These are phyloP conservation scores for Vanrija sp. DNA, from an alignment of 1,284 basidiomycete genomes.

Conservation along the genomic window DNA sequence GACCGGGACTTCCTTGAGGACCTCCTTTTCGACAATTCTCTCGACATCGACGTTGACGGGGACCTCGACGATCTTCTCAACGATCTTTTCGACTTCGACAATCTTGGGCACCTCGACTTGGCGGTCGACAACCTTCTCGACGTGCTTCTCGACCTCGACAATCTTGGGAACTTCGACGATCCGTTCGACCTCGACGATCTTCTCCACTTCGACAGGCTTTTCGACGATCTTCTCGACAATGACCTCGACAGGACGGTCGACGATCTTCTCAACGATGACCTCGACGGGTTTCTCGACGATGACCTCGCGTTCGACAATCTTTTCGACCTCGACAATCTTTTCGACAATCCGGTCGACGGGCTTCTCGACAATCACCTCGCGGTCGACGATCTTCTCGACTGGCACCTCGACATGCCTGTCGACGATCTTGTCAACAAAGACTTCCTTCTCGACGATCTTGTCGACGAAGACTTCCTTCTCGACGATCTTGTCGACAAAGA, in stretches of 20 bases:
- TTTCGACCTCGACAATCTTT: slow-evolving; percentile 42
- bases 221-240: slow-evolving; percentile 43
- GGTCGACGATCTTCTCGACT: slow-evolving; percentile 29
- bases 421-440: slow-evolving; percentile 24
- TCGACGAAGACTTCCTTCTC: slow-evolving; percentile 29
- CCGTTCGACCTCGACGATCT: slow-evolving; percentile 36
- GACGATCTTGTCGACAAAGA: slow-evolving; percentile 25
- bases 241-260: slow-evolving; percentile 50
- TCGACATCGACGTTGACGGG: slow-evolving; percentile 33
- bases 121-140: slow-evolving; percentile 27
- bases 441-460: slow-evolving; percentile 35
- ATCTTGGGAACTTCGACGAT: slow-evolving; percentile 32
- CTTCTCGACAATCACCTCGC: slow-evolving; percentile 22
- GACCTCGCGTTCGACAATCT: slow-evolving; percentile 21
- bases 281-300: slow-evolving; percentile 46
- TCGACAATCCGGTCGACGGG: slow-evolving; percentile 35
- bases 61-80: slow-evolving; percentile 39
- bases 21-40: slow-evolving; percentile 39
- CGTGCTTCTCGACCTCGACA: slow-evolving; percentile 31
- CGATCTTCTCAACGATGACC: slow-evolving; percentile 39
- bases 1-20: slow-evolving; percentile 30
- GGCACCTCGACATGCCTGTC: slow-evolving; percentile 25
- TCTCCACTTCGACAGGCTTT: slow-evolving; percentile 33
- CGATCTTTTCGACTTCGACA: slow-evolving; percentile 49
- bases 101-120: slow-evolving; percentile 43